A percentile compares a stretch with the other conserved stretches of the same genome.
These are phyloP conservation scores for Rhodocollybia butyracea DNA, from an alignment of 768 basidiomycete genomes.

Conservation along the genomic window DNA sequence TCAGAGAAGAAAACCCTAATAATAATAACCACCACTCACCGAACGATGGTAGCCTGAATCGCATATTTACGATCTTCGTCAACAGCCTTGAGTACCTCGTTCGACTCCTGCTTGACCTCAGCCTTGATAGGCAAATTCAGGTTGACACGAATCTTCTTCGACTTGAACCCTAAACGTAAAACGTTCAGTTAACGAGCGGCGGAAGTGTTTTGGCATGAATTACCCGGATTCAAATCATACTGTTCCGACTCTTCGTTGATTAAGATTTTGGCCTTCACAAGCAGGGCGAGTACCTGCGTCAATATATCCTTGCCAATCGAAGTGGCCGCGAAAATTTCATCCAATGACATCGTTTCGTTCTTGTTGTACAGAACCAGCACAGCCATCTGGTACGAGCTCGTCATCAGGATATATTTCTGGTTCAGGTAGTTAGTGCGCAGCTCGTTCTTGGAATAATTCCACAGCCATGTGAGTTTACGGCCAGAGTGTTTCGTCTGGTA, in stretches of 20 bases:
- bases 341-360: constrained; percentile 79
- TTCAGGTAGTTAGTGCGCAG: constrained; percentile 88
- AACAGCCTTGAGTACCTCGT: constrained; percentile 88
- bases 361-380: constrained; percentile 92
- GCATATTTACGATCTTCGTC: constrained; percentile 97
- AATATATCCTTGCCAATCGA: constrained; percentile 78
- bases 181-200: no score
- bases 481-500: constrained; percentile 94
- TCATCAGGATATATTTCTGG: constrained; percentile 96
- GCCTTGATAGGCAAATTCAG: constrained; percentile 91
- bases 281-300: constrained; percentile 62
- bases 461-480: constrained; percentile 94
- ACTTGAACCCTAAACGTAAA: constrained; percentile 66
- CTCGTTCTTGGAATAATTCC: constrained; percentile 98
- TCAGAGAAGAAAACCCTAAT: not conserved
- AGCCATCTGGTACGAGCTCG: constrained; percentile 92
- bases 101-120: constrained; percentile 88
- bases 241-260: constrained; percentile 85
- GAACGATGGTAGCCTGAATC: constrained; percentile 92
- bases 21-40: constrained; percentile 33
- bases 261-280: constrained; percentile 87
- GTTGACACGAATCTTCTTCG: constrained; percentile 91
- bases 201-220: no score
- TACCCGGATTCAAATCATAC: constrained; percentile 86
- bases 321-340: constrained; percentile 78